Base-by-base conservation (phyloP, 2,329 filamentous ascomycete genomes). In the Verticillium isaacii region DNA sequence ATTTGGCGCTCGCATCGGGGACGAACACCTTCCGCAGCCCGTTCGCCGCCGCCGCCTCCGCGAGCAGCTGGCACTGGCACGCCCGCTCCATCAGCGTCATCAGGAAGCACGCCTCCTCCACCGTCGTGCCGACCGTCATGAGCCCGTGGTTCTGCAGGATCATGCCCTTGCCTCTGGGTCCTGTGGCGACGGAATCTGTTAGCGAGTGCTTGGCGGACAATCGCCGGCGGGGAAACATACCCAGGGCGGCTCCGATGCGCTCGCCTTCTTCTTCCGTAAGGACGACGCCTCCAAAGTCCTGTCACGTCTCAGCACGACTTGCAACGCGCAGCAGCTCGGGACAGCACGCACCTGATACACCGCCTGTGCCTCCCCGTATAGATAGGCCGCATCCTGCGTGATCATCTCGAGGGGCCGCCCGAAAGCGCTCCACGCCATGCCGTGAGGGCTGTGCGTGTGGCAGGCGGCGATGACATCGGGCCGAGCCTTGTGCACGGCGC, bases 121-220 rank as follows among this genome's bases (percentile, higher is more conserved):
- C 89, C 0, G 89, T 92, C 7, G 73, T 69, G 4, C 90, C 90
- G 0, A 91, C 89, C 0, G 88, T 90, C 58, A 92, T 73, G 39
- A 93, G 75, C 0, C 90, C 90, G 73, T 92, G 89, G 71, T 92
- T 92, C 66, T 88, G 79, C 58, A 92, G 75, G 56, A 92, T 86
- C 65, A 85, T 80, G 1, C 81, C 88, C 71, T 82, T 89, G 66
- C 84, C 83, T 0, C 78, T 72, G 32, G 67, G 62, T 0, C 89
- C 89, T 56, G 23, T 17, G 3, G 8, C 19, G 25, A 29, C 15
- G 25, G 6, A 3, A 29, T 29, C 19, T 56, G 52, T 32, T 1
- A 93, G 77, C 0, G 88, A 83, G 12, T 76, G 77, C 2, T 89
- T 89, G 9, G 34, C 34, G 14, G 34, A 36, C 9, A 4, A 36